Conservation (phyloP, 257 asterid species). For the Mitragyna speciosa region DNA sequence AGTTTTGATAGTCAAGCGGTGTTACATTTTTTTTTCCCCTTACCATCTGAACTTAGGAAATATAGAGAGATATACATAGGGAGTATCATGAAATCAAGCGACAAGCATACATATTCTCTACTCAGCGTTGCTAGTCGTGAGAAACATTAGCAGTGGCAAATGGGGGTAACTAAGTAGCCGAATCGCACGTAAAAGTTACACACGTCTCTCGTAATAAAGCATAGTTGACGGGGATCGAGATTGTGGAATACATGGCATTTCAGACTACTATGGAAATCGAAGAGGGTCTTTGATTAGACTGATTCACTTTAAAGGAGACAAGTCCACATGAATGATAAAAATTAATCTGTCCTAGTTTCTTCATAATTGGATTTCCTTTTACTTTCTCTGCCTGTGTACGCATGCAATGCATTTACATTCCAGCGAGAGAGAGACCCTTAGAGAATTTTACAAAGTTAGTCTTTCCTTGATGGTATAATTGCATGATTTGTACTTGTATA, state of each 20-base stretch:
- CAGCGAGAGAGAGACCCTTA: not conserved
- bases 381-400: not conserved
- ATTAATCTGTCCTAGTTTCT: constrained; percentile 1
- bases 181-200: constrained; percentile 14
- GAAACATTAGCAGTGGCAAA: not conserved
- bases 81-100: too few relatives aligned
- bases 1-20: too few relatives aligned
- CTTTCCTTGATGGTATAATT: too few relatives aligned
- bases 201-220: constrained; percentile 13
- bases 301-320: constrained; percentile 18
- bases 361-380: not conserved
- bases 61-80: too few relatives aligned
- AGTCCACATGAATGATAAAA: constrained; percentile 25
- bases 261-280: not conserved
- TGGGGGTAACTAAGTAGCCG: not conserved
- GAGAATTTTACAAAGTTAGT: not conserved
- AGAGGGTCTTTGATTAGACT: constrained; percentile 16
- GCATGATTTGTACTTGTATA: not conserved
- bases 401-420: not conserved
- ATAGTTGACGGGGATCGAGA: not conserved
- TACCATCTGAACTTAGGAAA: too few relatives aligned
- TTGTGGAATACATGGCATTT: not conserved
- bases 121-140: not conserved
- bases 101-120: not conserved
- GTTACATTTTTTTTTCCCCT: too few relatives aligned